Evolutionary conservation across 2,329 filamentous ascomycete species (phyloP).

Genomic region (Pseudopithomyces chartarum): DNA sequence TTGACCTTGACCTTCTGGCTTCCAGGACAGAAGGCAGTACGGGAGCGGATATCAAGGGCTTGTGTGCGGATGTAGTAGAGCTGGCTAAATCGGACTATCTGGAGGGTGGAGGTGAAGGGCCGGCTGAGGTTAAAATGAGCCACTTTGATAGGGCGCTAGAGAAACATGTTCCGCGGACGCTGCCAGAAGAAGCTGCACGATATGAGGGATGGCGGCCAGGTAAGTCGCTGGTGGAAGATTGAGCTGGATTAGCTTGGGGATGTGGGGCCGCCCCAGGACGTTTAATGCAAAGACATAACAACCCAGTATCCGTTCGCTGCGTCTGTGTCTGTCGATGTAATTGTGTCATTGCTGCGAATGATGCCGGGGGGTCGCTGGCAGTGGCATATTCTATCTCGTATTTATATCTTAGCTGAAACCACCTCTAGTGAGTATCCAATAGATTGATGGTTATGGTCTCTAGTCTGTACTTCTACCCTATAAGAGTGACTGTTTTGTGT

Average conservation of each 20-base stretch:
- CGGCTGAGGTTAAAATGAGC: slow-evolving; percentile 47
- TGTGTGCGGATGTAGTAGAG: slow-evolving; percentile 52
- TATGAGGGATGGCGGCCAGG: slow-evolving; percentile 49
- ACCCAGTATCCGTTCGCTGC: too few species aligned
- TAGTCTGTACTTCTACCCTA: too few species aligned
- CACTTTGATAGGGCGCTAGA: slow-evolving; percentile 54
- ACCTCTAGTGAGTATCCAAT: too few species aligned
- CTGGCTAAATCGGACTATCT: slow-evolving; percentile 42
- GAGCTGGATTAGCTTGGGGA: background rate
- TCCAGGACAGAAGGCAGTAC: slow-evolving; percentile 75
- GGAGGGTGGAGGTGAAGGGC: slow-evolving; percentile 23
- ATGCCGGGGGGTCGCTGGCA: too few species aligned
- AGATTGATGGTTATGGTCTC: too few species aligned
- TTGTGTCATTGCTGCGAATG: background rate
- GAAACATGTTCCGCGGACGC: slow-evolving; percentile 49
- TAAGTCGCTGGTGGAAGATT: slow-evolving; percentile 32
- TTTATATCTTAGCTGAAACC: too few species aligned
- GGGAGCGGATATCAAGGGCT: slow-evolving; percentile 77
- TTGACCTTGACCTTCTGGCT: slow-evolving; percentile 70
- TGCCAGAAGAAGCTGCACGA: slow-evolving; percentile 49
- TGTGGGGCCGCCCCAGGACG: background rate
- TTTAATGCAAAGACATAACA: background rate
- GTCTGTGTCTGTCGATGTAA: background rate
- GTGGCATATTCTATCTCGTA: too few species aligned
- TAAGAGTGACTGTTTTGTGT: too few species aligned